These are phyloP conservation scores for Fallopia convolvulus DNA, from an alignment of 148 eudicot species.

Conservation along the genomic window DNA sequence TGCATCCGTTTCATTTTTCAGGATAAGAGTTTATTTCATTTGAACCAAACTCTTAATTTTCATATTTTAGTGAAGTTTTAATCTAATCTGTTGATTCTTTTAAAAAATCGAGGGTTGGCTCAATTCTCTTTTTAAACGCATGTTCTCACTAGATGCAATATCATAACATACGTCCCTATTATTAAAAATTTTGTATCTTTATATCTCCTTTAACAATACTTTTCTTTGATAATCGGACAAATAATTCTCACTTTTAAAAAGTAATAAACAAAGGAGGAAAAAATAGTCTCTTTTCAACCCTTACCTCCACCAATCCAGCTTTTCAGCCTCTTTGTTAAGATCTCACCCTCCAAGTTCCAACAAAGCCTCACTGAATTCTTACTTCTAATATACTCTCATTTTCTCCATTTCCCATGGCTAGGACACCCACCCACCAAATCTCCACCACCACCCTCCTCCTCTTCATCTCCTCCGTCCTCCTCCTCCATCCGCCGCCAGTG, in stretches of 20 bases:
- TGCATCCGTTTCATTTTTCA: too few relatives aligned
- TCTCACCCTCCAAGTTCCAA: neutral
- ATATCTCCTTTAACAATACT: neutral
- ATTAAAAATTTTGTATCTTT: too few relatives aligned
- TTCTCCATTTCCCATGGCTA: neutral
- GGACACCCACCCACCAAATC: neutral
- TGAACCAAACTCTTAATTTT: too few relatives aligned
- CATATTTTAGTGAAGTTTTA: too few relatives aligned
- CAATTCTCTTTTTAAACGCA: too few relatives aligned
- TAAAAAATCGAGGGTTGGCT: too few relatives aligned
- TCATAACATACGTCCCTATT: too few relatives aligned
- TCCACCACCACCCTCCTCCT: constrained; percentile 7
- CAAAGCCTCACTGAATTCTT: neutral
- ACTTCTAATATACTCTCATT: neutral
- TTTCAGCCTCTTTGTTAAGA: neutral
- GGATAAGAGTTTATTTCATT: too few relatives aligned
- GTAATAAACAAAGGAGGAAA: neutral
- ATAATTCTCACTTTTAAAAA: neutral
- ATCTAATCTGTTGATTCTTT: too few relatives aligned
- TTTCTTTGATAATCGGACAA: neutral
- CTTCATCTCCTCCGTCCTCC: neutral
- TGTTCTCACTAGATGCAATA: too few relatives aligned
- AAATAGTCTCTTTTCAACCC: neutral
- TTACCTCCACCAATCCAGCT: neutral
- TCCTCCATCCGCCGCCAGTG: neutral